A percentile compares a stretch with the other conserved stretches of the same genome.
These are phyloP conservation scores for Apocynum venetum DNA, from an alignment of 257 asterid species.

Conservation along the genomic window DNA sequence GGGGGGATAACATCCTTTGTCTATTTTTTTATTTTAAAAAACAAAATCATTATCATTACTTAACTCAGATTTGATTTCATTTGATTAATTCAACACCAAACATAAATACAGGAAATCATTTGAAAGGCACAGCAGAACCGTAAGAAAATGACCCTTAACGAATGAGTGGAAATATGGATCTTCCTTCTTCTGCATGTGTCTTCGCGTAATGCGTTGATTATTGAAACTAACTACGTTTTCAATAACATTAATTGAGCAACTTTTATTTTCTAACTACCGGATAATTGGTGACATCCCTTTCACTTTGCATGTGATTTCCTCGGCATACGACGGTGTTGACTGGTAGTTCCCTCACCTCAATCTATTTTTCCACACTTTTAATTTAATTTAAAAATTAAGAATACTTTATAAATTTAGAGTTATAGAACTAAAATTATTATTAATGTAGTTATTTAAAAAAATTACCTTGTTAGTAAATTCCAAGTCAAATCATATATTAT, in stretches of 20 bases:
- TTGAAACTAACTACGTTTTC: background rate
- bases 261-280: background rate
- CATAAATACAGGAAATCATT: background rate
- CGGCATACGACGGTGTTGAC: background rate
- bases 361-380: no score
- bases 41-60: no score
- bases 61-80: no score
- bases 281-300: background rate
- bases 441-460: no score
- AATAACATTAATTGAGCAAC: background rate
- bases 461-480: no score
- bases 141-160: slow-evolving; percentile 17
- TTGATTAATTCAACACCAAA: background rate
- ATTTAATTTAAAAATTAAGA: no score
- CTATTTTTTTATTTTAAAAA: no score
- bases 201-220: background rate
- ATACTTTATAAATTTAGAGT: no score
- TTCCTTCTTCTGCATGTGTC: background rate
- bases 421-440: no score
- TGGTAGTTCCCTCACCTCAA: no score
- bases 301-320: background rate
- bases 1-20: no score
- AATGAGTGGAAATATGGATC: background rate
- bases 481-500: no score
- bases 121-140: slow-evolving; percentile 18